Evolutionary conservation across 768 basidiomycete species (phyloP).

Genomic region (Lactarius psammicola): DNA sequence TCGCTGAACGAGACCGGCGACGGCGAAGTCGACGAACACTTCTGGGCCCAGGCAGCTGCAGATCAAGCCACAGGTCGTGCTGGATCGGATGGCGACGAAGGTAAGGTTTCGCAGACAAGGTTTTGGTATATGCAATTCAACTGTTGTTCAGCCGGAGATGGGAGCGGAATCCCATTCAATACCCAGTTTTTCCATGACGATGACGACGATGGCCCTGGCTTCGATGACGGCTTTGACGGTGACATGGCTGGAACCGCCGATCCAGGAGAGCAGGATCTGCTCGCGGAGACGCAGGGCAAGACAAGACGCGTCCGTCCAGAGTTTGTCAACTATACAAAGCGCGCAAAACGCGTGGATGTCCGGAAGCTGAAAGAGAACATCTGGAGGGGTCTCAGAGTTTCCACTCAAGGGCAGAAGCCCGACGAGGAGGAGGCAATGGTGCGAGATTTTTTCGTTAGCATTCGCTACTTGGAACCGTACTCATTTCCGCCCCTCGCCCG

Average conservation of each 20-base stretch:
- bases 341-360: conserved; percentile 95
- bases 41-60: conserved; percentile 95
- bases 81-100: conserved; percentile 58
- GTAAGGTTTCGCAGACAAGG: conserved; percentile 37
- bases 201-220: conserved; percentile 69
- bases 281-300: conserved; percentile 75
- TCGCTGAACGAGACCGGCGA: conserved; percentile 58
- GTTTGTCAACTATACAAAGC: conserved; percentile 89
- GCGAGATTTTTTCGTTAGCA: conserved; percentile 22
- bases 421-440: conserved; percentile 55
- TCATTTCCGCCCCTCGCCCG: neutral
- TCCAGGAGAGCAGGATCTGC: conserved; percentile 80
- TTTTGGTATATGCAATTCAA: neutral
- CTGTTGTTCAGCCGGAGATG: conserved; percentile 40
- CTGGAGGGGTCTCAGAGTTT: conserved; percentile 89
- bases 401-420: conserved; percentile 44
- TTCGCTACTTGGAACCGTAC: neutral
- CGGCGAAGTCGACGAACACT: conserved; percentile 92
- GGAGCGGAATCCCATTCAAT: conserved; percentile 74
- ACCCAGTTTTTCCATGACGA: conserved; percentile 98
- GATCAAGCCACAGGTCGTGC: conserved; percentile 65
- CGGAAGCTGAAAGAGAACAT: conserved; percentile 97
- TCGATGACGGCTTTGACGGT: conserved; percentile 66
- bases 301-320: conserved; percentile 82
- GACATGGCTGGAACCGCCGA: conserved; percentile 46